phyloP scores from a whole-genome alignment of 495 filamentous ascomycete genomes.

The Neurospora sp. region DNA sequence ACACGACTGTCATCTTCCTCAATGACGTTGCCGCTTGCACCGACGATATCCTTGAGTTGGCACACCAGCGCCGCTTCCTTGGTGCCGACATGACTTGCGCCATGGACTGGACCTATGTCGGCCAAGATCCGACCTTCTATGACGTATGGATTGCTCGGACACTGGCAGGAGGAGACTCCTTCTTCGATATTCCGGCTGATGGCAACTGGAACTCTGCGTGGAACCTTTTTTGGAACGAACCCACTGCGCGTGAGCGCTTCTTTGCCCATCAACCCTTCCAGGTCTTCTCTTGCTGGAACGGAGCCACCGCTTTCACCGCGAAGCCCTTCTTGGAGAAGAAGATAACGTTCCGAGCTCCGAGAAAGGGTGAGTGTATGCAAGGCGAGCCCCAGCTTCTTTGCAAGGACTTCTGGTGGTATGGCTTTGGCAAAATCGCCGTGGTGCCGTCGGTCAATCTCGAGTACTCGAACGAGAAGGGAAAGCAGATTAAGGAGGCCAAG shows the following conservation, averaged over 20 bases:
- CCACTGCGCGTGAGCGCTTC: constrained; percentile 16
- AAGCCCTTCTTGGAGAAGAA: constrained; percentile 22
- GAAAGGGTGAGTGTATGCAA: constrained; percentile 32
- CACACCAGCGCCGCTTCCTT: constrained; percentile 33
- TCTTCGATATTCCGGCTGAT: constrained; percentile 38
- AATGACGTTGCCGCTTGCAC: constrained; percentile 40
- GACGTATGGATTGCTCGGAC: constrained; percentile 43
- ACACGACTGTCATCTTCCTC: constrained; percentile 34
- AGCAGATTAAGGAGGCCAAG: constrained; percentile 29
- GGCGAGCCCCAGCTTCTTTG: constrained; percentile 40
- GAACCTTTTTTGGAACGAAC: constrained; percentile 40
- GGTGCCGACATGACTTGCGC: constrained; percentile 43
- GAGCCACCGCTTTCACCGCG: constrained; percentile 25
- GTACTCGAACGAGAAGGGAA: constrained; percentile 29
- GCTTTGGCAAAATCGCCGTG: constrained; percentile 37
- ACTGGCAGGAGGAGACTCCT: constrained; percentile 35
- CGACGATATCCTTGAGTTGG: constrained; percentile 45
- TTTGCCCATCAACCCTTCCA: constrained; percentile 32
- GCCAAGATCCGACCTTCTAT: constrained; percentile 33
- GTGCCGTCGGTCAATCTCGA: constrained; percentile 41
- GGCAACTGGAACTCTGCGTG: constrained; percentile 32
- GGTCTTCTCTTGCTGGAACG: constrained; percentile 48
- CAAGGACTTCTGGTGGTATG: constrained; percentile 39
- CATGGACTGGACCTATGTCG: constrained; percentile 42
- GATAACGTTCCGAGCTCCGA: constrained; percentile 24